Percentiles rank a stretch among this genome's conserved stretches.
phyloP scores from a whole-genome alignment of 768 basidiomycete genomes.

The Candolleomyces eurysporus region DNA sequence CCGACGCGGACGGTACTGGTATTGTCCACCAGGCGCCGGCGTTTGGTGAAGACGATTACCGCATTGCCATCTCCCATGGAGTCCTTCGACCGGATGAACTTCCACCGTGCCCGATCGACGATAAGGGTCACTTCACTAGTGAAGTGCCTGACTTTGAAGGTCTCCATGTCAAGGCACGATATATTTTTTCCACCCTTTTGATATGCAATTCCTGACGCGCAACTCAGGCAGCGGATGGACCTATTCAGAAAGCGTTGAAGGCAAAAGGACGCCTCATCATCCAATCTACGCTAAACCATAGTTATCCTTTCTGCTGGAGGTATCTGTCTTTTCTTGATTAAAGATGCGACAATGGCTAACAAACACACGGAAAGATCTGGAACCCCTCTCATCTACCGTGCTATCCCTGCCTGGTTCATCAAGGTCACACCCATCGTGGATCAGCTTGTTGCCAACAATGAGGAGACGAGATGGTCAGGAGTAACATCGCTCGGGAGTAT shows the following conservation, averaged over 20 bases:
- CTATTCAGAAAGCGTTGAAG: conserved; percentile 89
- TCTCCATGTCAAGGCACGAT: conserved; percentile 80
- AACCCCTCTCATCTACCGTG: conserved; percentile 94
- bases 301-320: conserved; percentile 99
- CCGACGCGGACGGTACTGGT: conserved; percentile 90
- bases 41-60: conserved; percentile 98
- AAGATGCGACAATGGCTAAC: not conserved
- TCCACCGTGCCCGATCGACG: conserved; percentile 96
- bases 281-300: conserved; percentile 83
- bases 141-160: conserved; percentile 91
- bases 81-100: conserved; percentile 85
- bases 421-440: conserved; percentile 83
- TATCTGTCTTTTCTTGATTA: conserved; percentile 23
- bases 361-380: conserved; percentile 58
- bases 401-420: conserved; percentile 96
- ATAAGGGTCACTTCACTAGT: conserved; percentile 80
- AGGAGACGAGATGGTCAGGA: conserved; percentile 80
- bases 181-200: not conserved
- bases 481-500: not conserved
- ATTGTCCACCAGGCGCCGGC: conserved; percentile 99
- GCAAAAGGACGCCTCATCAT: conserved; percentile 84
- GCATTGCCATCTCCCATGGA: conserved; percentile 82
- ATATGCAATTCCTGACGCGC: not conserved
- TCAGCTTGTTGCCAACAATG: conserved; percentile 86
- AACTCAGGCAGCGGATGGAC: conserved; percentile 83